These are phyloP conservation scores for Xylariaceae sp. DNA, from an alignment of 2,329 filamentous ascomycete species.

Conservation along the genomic window DNA sequence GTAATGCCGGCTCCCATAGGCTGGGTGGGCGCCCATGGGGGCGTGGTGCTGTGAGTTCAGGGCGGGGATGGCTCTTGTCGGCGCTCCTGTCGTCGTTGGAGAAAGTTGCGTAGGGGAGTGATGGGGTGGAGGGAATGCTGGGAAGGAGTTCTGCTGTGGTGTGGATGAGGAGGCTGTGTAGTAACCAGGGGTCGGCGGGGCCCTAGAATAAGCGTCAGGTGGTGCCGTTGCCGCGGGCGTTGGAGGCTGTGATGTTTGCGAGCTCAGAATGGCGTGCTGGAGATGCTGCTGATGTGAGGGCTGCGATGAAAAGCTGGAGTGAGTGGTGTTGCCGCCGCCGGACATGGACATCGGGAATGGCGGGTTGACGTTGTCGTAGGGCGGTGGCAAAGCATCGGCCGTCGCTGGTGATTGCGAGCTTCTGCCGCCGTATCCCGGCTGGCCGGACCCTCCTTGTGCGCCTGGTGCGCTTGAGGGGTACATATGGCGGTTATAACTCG, in stretches of 20 bases:
- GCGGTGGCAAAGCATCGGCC: constrained; percentile 57
- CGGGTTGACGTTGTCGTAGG: constrained; percentile 63
- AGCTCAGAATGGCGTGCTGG: constrained; percentile 42
- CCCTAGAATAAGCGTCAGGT: constrained; percentile 53
- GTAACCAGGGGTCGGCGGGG: constrained; percentile 56
- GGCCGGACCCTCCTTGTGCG: constrained; percentile 12
- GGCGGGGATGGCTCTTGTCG: constrained; percentile 35
- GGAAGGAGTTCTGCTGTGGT: constrained; percentile 42
- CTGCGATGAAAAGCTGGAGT: constrained; percentile 31
- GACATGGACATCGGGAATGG: constrained; percentile 58
- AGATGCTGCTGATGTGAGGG: constrained; percentile 30
- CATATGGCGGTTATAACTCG: constrained; percentile 36
- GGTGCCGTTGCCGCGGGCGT: constrained; percentile 52
- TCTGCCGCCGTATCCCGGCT: constrained; percentile 41
- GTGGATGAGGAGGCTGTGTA: constrained; percentile 48
- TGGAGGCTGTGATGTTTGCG: constrained; percentile 46
- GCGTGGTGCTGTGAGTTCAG: constrained; percentile 34
- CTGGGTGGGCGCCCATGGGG: constrained; percentile 52
- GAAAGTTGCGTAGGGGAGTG: constrained; percentile 39
- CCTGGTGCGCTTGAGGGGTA: constrained; percentile 33
- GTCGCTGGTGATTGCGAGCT: constrained; percentile 54
- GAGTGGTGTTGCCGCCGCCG: constrained; percentile 43
- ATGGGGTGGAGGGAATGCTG: constrained; percentile 39
- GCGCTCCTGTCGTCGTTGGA: constrained; percentile 38
- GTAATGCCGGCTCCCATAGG: constrained; percentile 45